Conservation (phyloP, 345 rosid genomes). For the Sisymbrium irio region DNA sequence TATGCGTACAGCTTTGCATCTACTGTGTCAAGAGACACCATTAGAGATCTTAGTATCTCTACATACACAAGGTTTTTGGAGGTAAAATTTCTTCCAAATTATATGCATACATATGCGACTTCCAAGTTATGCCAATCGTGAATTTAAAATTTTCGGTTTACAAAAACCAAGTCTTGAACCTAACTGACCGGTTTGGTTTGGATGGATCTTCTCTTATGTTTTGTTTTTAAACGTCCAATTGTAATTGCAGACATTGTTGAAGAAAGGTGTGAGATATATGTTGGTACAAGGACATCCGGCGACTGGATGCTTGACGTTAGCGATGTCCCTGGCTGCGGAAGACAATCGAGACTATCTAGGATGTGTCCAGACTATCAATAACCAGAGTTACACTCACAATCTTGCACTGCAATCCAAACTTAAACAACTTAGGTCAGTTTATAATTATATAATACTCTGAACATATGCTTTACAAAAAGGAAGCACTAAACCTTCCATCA, state of each 20-base stretch:
- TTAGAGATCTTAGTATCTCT: conserved; percentile 46
- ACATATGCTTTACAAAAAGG: neutral
- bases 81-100: conserved; percentile 34
- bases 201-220: neutral
- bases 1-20: conserved; percentile 76
- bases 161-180: neutral
- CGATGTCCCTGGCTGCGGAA: conserved; percentile 54
- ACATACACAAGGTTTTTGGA: conserved; percentile 48
- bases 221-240: neutral
- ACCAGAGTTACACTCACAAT: conserved; percentile 55
- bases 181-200: neutral
- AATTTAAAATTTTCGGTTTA: too few species aligned
- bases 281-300: conserved; percentile 79
- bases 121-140: too few species aligned
- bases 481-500: neutral
- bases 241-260: conserved; percentile 54
- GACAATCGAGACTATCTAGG: conserved; percentile 73
- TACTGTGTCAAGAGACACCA: conserved; percentile 45
- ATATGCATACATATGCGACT: too few species aligned
- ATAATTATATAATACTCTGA: neutral
- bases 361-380: conserved; percentile 67
- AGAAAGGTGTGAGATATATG: conserved; percentile 68
- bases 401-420: conserved; percentile 44
- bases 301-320: conserved; percentile 72
- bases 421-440: conserved; percentile 42